phyloP scores from a whole-genome alignment of 2,329 filamentous ascomycete genomes.

The Trichoderma breve region DNA sequence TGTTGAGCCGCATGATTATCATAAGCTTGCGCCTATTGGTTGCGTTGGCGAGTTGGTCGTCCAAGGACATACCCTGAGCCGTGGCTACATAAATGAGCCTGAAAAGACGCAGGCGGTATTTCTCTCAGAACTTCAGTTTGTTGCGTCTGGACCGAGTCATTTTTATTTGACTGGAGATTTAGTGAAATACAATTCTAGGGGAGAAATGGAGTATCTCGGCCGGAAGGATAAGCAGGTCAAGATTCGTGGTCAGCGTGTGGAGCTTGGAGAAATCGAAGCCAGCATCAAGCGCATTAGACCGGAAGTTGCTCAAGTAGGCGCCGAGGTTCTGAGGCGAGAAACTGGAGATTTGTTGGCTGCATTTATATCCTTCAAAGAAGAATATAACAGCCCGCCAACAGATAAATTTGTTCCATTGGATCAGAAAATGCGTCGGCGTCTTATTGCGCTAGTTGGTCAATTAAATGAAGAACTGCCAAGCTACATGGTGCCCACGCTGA shows the following conservation, averaged over 20 bases:
- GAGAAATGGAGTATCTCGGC: conserved; percentile 43
- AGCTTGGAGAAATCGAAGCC: conserved; percentile 34
- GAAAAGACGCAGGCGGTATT: conserved; percentile 31
- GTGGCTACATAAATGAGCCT: conserved; percentile 46
- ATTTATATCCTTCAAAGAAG: conserved; percentile 3
- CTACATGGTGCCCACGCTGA: conserved; percentile 38
- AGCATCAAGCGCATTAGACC: not conserved
- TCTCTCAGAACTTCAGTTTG: conserved; percentile 25
- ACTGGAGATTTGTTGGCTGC: not conserved
- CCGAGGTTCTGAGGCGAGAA: not conserved
- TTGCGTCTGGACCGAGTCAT: not conserved
- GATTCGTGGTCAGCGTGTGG: conserved; percentile 54
- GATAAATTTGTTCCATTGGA: not conserved
- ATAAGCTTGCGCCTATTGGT: conserved; percentile 23
- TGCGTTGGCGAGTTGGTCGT: conserved; percentile 26
- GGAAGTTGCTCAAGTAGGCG: not conserved
- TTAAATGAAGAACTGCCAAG: conserved; percentile 23
- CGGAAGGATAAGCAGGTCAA: conserved; percentile 58
- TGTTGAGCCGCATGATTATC: conserved; percentile 21
- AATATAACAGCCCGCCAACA: no score
- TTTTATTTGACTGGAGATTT: conserved; percentile 49
- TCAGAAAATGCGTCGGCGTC: not conserved
- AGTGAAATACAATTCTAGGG: conserved; percentile 38
- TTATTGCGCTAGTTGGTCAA: not conserved
- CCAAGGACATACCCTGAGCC: conserved; percentile 38